These are phyloP conservation scores for Pestalotiopsis sp. DNA, from an alignment of 2,329 filamentous ascomycete genomes.

Conservation along the genomic window DNA sequence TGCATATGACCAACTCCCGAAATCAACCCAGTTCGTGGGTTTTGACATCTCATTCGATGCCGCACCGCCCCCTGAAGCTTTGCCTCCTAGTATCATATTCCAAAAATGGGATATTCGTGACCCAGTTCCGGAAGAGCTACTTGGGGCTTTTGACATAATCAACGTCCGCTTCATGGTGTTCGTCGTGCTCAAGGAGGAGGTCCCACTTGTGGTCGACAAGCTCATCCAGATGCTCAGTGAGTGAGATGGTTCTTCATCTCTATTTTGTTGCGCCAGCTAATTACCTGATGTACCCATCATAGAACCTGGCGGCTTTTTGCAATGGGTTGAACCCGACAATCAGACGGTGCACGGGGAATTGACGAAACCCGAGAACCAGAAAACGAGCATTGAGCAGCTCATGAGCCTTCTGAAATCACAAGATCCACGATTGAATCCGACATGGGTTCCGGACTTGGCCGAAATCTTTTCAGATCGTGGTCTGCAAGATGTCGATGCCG, in stretches of 20 bases:
- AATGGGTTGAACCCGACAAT: constrained; percentile 14
- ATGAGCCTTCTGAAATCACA: constrained; percentile 10
- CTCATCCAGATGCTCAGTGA: constrained; percentile 17
- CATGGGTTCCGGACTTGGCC: constrained; percentile 10
- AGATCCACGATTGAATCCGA: constrained; percentile 11
- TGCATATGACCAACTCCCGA: constrained; percentile 11
- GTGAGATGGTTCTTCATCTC: neutral
- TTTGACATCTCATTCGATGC: constrained; percentile 27
- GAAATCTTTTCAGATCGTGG: neutral
- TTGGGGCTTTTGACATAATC: constrained; percentile 23
- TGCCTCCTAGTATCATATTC: constrained; percentile 21
- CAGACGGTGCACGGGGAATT: constrained; percentile 11
- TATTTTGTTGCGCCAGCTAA: neutral
- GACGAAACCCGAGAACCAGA: neutral
- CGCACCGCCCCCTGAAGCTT: constrained; percentile 17
- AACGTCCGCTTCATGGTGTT: constrained; percentile 25
- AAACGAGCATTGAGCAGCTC: constrained; percentile 7
- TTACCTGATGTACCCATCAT: neutral
- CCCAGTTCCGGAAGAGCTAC: constrained; percentile 20
- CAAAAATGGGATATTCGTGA: constrained; percentile 11
- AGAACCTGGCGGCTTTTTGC: constrained; percentile 7
- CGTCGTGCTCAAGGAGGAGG: constrained; percentile 22
- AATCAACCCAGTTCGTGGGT: constrained; percentile 20
- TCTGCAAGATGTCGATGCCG: neutral
- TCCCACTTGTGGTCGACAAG: neutral